Evolutionary conservation across 768 basidiomycete genomes (phyloP).

Genomic region (Mycena galericulata): DNA sequence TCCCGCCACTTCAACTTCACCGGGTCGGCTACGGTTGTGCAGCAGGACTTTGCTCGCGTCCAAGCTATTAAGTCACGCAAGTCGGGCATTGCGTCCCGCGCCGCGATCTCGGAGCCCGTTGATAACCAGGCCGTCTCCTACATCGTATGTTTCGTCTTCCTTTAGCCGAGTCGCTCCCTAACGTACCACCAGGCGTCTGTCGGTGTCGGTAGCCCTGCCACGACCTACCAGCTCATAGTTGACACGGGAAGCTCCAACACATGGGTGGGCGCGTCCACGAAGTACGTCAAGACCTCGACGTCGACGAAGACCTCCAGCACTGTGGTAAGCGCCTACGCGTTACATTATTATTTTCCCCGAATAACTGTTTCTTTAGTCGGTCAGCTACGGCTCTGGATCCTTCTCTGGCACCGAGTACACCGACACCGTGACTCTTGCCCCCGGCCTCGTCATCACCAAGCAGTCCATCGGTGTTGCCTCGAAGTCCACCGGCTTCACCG

Average conservation of each 20-base stretch:
- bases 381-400: too few species aligned
- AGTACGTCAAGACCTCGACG: slow-evolving; percentile 62
- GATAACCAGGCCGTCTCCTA: slow-evolving; percentile 46
- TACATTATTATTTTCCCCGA: background rate
- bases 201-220: slow-evolving; percentile 67
- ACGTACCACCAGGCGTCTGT: slow-evolving; percentile 47
- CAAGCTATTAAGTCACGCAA: slow-evolving; percentile 54
- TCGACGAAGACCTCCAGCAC: slow-evolving; percentile 57
- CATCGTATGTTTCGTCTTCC: slow-evolving; percentile 27
- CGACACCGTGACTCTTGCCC: too few species aligned
- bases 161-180: background rate
- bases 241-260: slow-evolving; percentile 79
- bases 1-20: slow-evolving; percentile 65
- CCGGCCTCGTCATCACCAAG: too few species aligned
- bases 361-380: slow-evolving; percentile 45
- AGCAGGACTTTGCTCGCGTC: slow-evolving; percentile 66
- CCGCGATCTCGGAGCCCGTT: slow-evolving; percentile 57
- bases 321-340: slow-evolving; percentile 55
- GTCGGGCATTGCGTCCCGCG: slow-evolving; percentile 43
- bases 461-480: slow-evolving; percentile 73
- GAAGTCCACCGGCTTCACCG: slow-evolving; percentile 24
- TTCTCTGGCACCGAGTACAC: too few species aligned
- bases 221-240: too few species aligned
- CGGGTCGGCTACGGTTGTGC: slow-evolving; percentile 60
- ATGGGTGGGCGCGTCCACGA: slow-evolving; percentile 68